Conservation (phyloP, 805 yeast species). For the Nakazawaea peltata region DNA sequence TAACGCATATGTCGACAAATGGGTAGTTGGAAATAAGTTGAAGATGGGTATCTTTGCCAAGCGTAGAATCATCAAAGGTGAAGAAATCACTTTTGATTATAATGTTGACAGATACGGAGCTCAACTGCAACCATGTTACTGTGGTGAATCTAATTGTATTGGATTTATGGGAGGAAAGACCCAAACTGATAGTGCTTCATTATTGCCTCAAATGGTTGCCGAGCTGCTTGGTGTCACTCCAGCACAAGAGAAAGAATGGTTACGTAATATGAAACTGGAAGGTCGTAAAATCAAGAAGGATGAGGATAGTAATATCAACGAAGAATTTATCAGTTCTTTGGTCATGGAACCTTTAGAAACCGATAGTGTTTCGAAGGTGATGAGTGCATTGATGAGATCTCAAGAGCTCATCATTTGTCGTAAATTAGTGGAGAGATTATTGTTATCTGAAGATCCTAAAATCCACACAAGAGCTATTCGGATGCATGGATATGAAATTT, state of each 20-base stretch:
- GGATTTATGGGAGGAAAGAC: constrained; percentile 96
- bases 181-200: constrained; percentile 83
- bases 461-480: constrained; percentile 56
- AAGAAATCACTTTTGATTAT: constrained; percentile 87
- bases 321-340: constrained; percentile 54
- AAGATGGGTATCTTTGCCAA: constrained; percentile 95
- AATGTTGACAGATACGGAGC: constrained; percentile 97
- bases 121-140: constrained; percentile 85
- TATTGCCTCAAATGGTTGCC: constrained; percentile 74
- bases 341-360: constrained; percentile 41
- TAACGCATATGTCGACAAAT: constrained; percentile 90
- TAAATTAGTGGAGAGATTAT: constrained; percentile 62
- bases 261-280: constrained; percentile 45
- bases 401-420: constrained; percentile 58
- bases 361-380: constrained; percentile 67
- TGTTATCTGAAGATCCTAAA: constrained; percentile 38
- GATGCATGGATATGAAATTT: constrained; percentile 81
- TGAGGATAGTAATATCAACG: constrained; percentile 52
- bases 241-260: constrained; percentile 64
- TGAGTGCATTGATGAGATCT: constrained; percentile 73
- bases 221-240: constrained; percentile 78
- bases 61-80: constrained; percentile 62
- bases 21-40: constrained; percentile 89
- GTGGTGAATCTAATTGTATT: constrained; percentile 88
- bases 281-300: constrained; percentile 41